These are phyloP conservation scores for Mycocentrospora acerina DNA, from an alignment of 2,329 filamentous ascomycete species.

Conservation along the genomic window DNA sequence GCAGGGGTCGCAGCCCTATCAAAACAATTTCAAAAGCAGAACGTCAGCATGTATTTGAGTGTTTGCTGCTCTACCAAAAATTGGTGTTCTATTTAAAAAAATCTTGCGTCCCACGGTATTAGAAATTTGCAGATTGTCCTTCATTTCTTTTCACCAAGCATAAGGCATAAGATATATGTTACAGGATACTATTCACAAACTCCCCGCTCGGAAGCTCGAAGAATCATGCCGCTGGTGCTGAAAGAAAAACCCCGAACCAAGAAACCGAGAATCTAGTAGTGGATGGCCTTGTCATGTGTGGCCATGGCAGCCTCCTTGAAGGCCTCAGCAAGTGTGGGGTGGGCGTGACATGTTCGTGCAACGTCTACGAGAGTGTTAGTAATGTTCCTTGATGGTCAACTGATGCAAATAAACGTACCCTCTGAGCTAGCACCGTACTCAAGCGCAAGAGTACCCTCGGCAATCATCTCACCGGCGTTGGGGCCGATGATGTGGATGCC, in stretches of 20 bases:
- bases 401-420: slow-evolving; percentile 60
- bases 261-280: slow-evolving; percentile 63
- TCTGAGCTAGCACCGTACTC: slow-evolving; percentile 96
- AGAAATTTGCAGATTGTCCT: too few relatives aligned
- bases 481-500: slow-evolving; percentile 96
- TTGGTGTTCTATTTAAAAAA: too few relatives aligned
- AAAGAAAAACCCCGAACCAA: slow-evolving; percentile 28
- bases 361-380: slow-evolving; percentile 34
- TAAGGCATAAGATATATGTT: slow-evolving; percentile 40
- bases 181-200: slow-evolving; percentile 45
- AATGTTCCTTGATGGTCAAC: neutral
- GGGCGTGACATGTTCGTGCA: slow-evolving; percentile 85
- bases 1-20: slow-evolving; percentile 23
- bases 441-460: slow-evolving; percentile 89
- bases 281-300: slow-evolving; percentile 92
- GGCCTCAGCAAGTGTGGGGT: slow-evolving; percentile 92
- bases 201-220: slow-evolving; percentile 38
- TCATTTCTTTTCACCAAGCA: slow-evolving; percentile 27
- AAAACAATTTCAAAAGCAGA: slow-evolving; percentile 4
- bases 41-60: slow-evolving; percentile 1
- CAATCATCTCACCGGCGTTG: slow-evolving; percentile 99
- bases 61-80: too few relatives aligned
- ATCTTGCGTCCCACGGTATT: too few relatives aligned
- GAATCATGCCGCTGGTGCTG: slow-evolving; percentile 38
- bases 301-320: slow-evolving; percentile 99